phyloP scores from a whole-genome alignment of 176 grass and related monocot genomes.

The Aegilops speltoides region DNA sequence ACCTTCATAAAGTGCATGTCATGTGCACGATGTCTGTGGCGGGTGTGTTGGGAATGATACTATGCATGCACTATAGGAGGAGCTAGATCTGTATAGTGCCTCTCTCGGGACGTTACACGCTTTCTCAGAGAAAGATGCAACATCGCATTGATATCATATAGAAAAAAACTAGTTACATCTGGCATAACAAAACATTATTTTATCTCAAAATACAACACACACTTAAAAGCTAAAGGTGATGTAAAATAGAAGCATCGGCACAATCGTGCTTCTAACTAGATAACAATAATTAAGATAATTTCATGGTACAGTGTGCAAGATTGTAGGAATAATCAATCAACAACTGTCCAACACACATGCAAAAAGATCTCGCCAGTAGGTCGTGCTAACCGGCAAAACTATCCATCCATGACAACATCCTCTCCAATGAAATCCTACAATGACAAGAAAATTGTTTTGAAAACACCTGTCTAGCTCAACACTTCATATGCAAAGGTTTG shows the following conservation, averaged over 20 bases:
- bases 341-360: not conserved
- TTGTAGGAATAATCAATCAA: not conserved
- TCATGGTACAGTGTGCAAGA: constrained; percentile 7
- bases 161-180: too few species aligned
- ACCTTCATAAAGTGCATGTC: too few species aligned
- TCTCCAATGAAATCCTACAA: not conserved
- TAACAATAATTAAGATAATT: not conserved
- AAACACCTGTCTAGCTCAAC: not conserved
- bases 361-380: not conserved
- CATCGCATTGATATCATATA: too few species aligned
- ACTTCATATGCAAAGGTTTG: not conserved
- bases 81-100: too few species aligned
- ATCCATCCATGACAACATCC: not conserved
- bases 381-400: not conserved
- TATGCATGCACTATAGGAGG: too few species aligned
- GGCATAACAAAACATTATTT: too few species aligned
- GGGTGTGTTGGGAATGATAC: too few species aligned
- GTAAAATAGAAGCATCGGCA: not conserved
- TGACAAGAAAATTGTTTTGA: not conserved
- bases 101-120: too few species aligned
- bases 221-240: not conserved
- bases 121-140: too few species aligned
- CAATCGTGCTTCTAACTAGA: constrained; percentile 17
- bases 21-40: too few species aligned
- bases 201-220: too few species aligned